Percentiles rank a stretch among this genome's conserved stretches.
These are phyloP conservation scores for Aspergillus aculeatus DNA, from an alignment of 2,329 filamentous ascomycete genomes.

Conservation along the genomic window DNA sequence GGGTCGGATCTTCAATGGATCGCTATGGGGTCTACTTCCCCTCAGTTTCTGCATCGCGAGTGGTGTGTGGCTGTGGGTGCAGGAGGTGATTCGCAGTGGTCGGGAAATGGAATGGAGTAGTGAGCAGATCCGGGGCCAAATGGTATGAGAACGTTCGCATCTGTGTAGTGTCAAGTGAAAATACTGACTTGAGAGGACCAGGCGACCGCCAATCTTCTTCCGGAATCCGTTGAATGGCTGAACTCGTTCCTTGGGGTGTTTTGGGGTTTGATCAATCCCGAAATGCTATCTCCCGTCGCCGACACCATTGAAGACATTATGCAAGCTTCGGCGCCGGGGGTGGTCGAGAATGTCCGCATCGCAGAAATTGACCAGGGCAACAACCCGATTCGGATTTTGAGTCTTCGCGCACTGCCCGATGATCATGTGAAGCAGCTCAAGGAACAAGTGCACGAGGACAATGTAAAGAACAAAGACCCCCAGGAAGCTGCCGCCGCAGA, in stretches of 20 bases:
- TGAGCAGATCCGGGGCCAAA: conserved; percentile 80
- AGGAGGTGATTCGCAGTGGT: conserved; percentile 79
- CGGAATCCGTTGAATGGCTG: conserved; percentile 94
- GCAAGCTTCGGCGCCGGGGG: conserved; percentile 86
- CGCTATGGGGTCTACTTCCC: conserved; percentile 72
- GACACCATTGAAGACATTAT: conserved; percentile 95
- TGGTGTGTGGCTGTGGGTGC: conserved; percentile 84
- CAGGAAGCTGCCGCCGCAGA: conserved; percentile 86
- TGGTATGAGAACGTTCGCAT: conserved; percentile 45
- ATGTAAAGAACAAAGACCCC: conserved; percentile 77
- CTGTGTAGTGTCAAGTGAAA: background rate
- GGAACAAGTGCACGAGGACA: conserved; percentile 73
- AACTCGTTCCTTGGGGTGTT: conserved; percentile 81
- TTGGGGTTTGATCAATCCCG: conserved; percentile 91
- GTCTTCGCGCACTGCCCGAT: conserved; percentile 81
- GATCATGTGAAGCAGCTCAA: conserved; percentile 78
- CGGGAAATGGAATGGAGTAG: conserved; percentile 83
- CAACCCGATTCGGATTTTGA: conserved; percentile 85
- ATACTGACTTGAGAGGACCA: conserved; percentile 24
- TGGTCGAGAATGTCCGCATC: conserved; percentile 93
- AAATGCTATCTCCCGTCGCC: conserved; percentile 90
- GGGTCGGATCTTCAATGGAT: conserved; percentile 76
- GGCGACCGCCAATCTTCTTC: conserved; percentile 83
- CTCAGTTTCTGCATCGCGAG: conserved; percentile 69
- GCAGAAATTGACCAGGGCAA: conserved; percentile 92